Conservation (phyloP, 2,329 filamentous ascomycete species). For the Lachnellula arida region DNA sequence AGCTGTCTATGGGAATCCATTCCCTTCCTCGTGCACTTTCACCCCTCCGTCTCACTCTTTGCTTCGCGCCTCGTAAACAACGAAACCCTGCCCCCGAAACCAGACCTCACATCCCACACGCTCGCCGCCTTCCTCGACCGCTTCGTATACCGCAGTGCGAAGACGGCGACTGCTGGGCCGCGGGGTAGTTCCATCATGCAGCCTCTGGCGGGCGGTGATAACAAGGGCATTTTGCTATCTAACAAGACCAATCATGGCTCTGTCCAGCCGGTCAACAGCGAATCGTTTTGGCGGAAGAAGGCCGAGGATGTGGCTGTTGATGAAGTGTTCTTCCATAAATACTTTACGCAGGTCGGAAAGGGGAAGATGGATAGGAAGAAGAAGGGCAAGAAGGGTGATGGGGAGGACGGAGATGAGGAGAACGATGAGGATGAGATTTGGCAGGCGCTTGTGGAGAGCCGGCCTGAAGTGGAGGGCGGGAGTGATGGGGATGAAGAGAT, state of each 20-base stretch:
- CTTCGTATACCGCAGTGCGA: slow-evolving; percentile 95
- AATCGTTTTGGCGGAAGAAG: slow-evolving; percentile 88
- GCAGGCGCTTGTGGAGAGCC: slow-evolving; percentile 80
- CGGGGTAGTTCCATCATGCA: slow-evolving; percentile 96
- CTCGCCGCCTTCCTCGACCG: slow-evolving; percentile 95
- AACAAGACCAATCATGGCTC: slow-evolving; percentile 40
- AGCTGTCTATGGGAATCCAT: slow-evolving; percentile 90
- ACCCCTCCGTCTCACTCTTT: slow-evolving; percentile 86
- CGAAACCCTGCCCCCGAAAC: slow-evolving; percentile 74
- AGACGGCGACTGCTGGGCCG: slow-evolving; percentile 55
- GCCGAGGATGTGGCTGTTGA: slow-evolving; percentile 82
- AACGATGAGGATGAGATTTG: slow-evolving; percentile 81
- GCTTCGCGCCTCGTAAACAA: slow-evolving; percentile 66
- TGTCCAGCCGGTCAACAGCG: slow-evolving; percentile 70
- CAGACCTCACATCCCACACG: slow-evolving; percentile 84
- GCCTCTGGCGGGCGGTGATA: slow-evolving; percentile 65
- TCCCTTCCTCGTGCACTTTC: slow-evolving; percentile 77
- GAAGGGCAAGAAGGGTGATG: slow-evolving; percentile 48
- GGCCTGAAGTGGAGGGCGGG: slow-evolving; percentile 69
- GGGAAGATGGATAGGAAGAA: slow-evolving; percentile 49
- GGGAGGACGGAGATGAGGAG: slow-evolving; percentile 39
- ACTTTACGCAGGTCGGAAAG: slow-evolving; percentile 76
- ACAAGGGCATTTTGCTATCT: slow-evolving; percentile 56
- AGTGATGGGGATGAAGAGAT: slow-evolving; percentile 45
- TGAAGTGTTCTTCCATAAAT: slow-evolving; percentile 97